Conservation (phyloP, 1,284 basidiomycete genomes). For the Ustilago esculenta region DNA sequence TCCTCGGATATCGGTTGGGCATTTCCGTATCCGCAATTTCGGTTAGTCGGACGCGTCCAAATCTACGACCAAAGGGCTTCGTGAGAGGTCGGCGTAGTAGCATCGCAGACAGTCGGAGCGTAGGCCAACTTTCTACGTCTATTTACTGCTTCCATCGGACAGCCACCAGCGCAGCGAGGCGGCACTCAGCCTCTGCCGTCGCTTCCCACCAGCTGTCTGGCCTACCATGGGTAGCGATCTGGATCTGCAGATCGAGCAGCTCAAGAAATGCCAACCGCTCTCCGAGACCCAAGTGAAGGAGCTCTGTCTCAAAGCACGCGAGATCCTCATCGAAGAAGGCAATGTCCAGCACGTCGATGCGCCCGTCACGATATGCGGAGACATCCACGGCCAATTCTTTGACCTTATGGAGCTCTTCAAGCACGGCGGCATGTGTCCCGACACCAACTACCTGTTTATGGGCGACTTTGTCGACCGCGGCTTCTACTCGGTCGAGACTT, state of each 20-base stretch:
- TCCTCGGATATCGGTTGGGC: no score
- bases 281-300: constrained; percentile 61
- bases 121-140: no score
- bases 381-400: constrained; percentile 98
- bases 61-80: neutral
- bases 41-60: constrained; percentile 1
- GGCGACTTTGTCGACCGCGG: constrained; percentile 75
- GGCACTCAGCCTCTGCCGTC: constrained; percentile 19
- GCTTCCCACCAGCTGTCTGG: neutral
- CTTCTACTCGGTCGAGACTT: constrained; percentile 97
- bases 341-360: constrained; percentile 97
- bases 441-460: constrained; percentile 98
- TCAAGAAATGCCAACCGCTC: constrained; percentile 59
- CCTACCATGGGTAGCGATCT: constrained; percentile 51
- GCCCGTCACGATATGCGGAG: constrained; percentile 97
- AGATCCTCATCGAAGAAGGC: constrained; percentile 92
- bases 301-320: constrained; percentile 91
- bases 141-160: neutral
- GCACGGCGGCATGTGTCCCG: constrained; percentile 91
- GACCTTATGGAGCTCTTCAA: constrained; percentile 97
- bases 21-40: no score
- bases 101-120: no score
- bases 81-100: no score
- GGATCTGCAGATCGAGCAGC: constrained; percentile 61
- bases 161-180: constrained; percentile 17